Evolutionary conservation across 2,329 filamentous ascomycete species (phyloP).

Genomic region (Capronia coronata): DNA sequence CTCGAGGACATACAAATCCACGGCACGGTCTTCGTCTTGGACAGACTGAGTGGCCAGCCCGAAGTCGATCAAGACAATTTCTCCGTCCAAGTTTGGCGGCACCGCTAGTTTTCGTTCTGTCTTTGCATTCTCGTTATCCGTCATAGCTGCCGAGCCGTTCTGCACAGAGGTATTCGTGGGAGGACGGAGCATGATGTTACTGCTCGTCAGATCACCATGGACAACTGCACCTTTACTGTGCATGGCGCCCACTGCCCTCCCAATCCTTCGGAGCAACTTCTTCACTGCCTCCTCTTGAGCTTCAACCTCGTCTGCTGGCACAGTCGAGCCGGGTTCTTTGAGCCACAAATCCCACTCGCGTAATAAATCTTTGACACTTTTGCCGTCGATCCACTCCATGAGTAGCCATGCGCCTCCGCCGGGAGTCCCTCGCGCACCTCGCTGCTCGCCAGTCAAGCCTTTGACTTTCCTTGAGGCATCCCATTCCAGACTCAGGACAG

Average conservation of each 20-base stretch:
- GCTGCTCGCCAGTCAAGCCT: constrained; percentile 47
- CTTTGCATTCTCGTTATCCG: constrained; percentile 10
- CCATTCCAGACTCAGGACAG: constrained; percentile 63
- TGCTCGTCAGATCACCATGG: constrained; percentile 94
- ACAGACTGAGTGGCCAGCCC: constrained; percentile 75
- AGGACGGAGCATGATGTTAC: constrained; percentile 79
- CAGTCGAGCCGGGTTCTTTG: constrained; percentile 30
- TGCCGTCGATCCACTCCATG: constrained; percentile 77
- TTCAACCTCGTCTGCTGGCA: constrained; percentile 31
- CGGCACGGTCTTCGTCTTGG: constrained; percentile 86
- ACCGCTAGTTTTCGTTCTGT: neutral
- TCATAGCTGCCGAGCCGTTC: constrained; percentile 18
- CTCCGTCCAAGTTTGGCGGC: constrained; percentile 50
- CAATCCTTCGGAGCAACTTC: constrained; percentile 63
- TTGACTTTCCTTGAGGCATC: constrained; percentile 35
- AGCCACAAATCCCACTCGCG: constrained; percentile 59
- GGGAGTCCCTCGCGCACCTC: constrained; percentile 61
- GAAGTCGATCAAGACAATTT: constrained; percentile 89
- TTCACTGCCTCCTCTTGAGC: constrained; percentile 47
- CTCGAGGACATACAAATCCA: constrained; percentile 93
- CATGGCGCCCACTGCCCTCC: constrained; percentile 63
- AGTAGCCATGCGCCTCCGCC: constrained; percentile 62
- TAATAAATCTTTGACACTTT: constrained; percentile 62
- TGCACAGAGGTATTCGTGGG: constrained; percentile 21
- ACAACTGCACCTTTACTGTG: constrained; percentile 82